These are phyloP conservation scores for Mycosphaerella sp. DNA, from an alignment of 2,329 filamentous ascomycete genomes.

Conservation along the genomic window DNA sequence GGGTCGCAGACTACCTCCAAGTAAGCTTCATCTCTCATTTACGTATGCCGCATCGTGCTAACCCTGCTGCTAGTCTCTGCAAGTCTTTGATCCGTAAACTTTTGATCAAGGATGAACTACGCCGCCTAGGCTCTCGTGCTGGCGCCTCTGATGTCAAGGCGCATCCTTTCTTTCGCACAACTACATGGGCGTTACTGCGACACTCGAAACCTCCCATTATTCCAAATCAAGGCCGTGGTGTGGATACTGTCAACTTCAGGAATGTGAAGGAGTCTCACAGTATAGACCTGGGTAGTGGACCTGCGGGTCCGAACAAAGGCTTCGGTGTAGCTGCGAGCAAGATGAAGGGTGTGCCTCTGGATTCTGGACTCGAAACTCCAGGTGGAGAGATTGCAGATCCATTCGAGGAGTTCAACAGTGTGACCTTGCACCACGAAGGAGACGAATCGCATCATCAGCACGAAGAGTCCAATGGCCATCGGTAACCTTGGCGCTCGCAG, in stretches of 20 bases:
- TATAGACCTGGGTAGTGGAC: conserved; percentile 68
- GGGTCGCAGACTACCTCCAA: conserved; percentile 82
- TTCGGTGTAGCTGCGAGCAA: conserved; percentile 31
- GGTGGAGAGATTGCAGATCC: conserved; percentile 77
- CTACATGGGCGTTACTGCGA: conserved; percentile 92
- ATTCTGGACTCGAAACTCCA: conserved; percentile 78
- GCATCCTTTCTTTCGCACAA: conserved; percentile 92
- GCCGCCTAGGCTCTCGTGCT: conserved; percentile 84
- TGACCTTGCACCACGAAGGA: conserved; percentile 93
- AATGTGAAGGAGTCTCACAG: conserved; percentile 97
- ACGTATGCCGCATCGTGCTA: conserved; percentile 7
- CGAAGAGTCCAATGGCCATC: conserved; percentile 20
- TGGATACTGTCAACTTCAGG: conserved; percentile 94
- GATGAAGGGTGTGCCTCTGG: conserved; percentile 74
- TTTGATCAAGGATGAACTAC: conserved; percentile 94
- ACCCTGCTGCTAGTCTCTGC: conserved; percentile 60
- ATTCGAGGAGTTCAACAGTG: conserved; percentile 98
- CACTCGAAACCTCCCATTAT: conserved; percentile 98
- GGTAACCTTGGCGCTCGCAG: conserved; percentile 17
- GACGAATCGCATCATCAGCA: conserved; percentile 46
- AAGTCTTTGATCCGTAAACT: conserved; percentile 95
- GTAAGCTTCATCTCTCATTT: conserved; percentile 50
- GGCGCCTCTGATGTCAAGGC: conserved; percentile 95
- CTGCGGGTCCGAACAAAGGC: conserved; percentile 32
- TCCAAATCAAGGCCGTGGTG: conserved; percentile 78